Evolutionary conservation across 345 rosid genomes (phyloP).

Genomic region (Laguncularia racemosa): DNA sequence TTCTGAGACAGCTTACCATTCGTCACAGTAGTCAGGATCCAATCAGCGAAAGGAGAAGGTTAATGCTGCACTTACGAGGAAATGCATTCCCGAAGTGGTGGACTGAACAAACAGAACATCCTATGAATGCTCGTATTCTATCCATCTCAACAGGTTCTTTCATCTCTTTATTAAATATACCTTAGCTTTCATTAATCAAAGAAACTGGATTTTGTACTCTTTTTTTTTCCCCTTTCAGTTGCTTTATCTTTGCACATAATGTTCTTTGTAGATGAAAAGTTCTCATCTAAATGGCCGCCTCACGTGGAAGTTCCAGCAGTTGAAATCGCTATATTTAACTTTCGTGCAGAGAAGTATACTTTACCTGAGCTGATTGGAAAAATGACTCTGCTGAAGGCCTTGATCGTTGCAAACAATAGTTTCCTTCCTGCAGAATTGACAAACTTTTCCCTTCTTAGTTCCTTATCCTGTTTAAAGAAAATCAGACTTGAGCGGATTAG

Average conservation of each 20-base stretch:
- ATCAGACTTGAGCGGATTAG: slow-evolving; percentile 43
- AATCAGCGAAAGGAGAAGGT: slow-evolving; percentile 20
- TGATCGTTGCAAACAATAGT: slow-evolving; percentile 32
- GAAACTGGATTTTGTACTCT: no score
- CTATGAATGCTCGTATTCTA: slow-evolving; percentile 24
- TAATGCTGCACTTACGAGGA: slow-evolving; percentile 24
- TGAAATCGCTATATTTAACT: slow-evolving; percentile 36
- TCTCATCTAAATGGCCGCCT: slow-evolving; percentile 36
- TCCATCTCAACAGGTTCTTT: slow-evolving; percentile 38
- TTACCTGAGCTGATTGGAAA: slow-evolving; percentile 39
- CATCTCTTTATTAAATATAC: background rate
- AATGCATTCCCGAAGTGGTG: slow-evolving; percentile 43
- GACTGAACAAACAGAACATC: slow-evolving; percentile 14
- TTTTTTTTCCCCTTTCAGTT: background rate
- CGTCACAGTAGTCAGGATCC: slow-evolving; percentile 15
- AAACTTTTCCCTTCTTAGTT: slow-evolving; percentile 24
- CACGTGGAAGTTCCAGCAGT: slow-evolving; percentile 30
- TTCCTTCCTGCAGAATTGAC: slow-evolving; percentile 21
- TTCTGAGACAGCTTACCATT: slow-evolving; percentile 37
- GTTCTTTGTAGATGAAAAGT: slow-evolving; percentile 35
- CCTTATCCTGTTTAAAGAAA: slow-evolving; percentile 37
- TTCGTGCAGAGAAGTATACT: slow-evolving; percentile 21
- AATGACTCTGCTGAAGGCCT: slow-evolving; percentile 39
- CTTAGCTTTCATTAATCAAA: no score
- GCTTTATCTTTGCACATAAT: background rate